Evolutionary conservation across 2,329 filamentous ascomycete genomes (phyloP), one percentile per base, ranked within the genome.

Genomic region (Aspergillus sp.): DNA sequence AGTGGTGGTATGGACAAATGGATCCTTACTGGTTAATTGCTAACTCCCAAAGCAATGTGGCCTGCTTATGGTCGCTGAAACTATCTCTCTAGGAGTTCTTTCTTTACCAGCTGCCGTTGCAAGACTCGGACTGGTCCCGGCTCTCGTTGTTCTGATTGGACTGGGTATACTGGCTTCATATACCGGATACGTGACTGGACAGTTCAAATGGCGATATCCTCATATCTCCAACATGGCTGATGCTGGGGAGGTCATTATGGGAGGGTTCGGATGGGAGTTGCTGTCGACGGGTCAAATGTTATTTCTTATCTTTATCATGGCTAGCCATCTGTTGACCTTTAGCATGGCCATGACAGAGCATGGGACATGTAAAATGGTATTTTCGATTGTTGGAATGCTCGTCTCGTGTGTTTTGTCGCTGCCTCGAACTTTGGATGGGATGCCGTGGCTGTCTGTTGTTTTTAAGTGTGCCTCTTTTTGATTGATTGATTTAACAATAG

Each of bases 291-390:
- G 77, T 50, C 81, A 83, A 51, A 64, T 75, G 5, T 62, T 86
- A 10, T 78, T 85, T 59, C 68, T 86, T 32, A 66, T 82, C 47
- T 84, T 87, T 65, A 76, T 84, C 49, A 79, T 83, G 61, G 82
- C 75, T 32, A 83, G 81, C 8, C 85, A 88, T 64, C 73, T 83
- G 44, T 65, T 86, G 45, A 84, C 81, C 0, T 85, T 85, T 48
- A 75, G 74, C 13, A 82, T 86, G 52, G 82, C 82, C 57, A 76
- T 86, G 61, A 79, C 79, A 4, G 63, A 76, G 2, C 73, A 83
- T 47, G 75, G 70, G 0, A 72, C 74, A 0, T 86, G 82, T 62
- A 79, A 78, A 5, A 77, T 85, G 39, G 66, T 79, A 1, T 85
- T 78, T 66, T 75, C 72, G 5, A 66, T 79, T 11, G 65, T 81